Conservation (phyloP, 2,329 filamentous ascomycete genomes). For the Diaporthe ampelina region DNA sequence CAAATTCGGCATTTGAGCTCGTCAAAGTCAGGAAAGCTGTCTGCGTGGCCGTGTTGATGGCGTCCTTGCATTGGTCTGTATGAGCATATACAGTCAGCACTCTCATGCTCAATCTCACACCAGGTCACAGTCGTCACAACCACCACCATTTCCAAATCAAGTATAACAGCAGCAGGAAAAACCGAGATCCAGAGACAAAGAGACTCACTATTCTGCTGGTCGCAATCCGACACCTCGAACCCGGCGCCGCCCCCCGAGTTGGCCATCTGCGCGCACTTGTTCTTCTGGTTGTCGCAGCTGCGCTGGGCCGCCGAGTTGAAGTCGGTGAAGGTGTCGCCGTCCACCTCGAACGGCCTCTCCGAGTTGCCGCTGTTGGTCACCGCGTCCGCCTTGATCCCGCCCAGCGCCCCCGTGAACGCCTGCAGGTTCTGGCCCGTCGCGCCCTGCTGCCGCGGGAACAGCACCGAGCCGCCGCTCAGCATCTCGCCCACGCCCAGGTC, state of each 20-base stretch:
- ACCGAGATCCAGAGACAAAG: too few species aligned
- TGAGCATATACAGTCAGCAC: constrained; percentile 10
- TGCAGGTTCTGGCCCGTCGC: constrained; percentile 55
- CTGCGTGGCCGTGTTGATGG: constrained; percentile 46
- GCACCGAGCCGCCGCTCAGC: constrained; percentile 51
- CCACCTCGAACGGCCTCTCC: constrained; percentile 58
- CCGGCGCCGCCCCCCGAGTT: constrained; percentile 50
- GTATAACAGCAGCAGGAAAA: not conserved
- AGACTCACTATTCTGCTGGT: constrained; percentile 59
- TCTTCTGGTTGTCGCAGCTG: constrained; percentile 65
- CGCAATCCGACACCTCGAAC: constrained; percentile 60
- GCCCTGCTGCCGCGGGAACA: constrained; percentile 49
- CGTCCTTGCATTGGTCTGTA: constrained; percentile 56
- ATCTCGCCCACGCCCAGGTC: constrained; percentile 51
- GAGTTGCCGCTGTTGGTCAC: constrained; percentile 57
- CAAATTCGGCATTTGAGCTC: constrained; percentile 58
- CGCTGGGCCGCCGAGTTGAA: constrained; percentile 58
- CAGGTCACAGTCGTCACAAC: too few species aligned
- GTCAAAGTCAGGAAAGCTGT: constrained; percentile 52
- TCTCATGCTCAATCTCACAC: not conserved
- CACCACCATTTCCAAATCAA: not conserved
- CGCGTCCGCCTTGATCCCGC: constrained; percentile 54
- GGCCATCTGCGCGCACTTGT: constrained; percentile 59
- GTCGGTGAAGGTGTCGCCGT: constrained; percentile 61
- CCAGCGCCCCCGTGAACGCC: constrained; percentile 57